phyloP scores from a whole-genome alignment of 441 rosid species.

The Isatis lusitanica region DNA sequence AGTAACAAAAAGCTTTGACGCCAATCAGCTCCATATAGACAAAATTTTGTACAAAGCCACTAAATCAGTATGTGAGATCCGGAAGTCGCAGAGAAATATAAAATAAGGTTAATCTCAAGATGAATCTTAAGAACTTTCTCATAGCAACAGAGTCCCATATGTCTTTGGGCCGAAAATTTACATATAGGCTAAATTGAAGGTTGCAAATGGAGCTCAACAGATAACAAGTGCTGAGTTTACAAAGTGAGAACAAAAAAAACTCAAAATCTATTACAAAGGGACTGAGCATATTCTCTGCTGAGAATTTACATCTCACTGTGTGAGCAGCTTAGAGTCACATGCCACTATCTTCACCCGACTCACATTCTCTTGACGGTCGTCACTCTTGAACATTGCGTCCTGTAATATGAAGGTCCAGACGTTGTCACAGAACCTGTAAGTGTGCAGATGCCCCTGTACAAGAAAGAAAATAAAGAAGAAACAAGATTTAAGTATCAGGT shows the following conservation, averaged over 20 bases:
- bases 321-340: constrained; percentile 89
- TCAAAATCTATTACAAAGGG: constrained; percentile 37
- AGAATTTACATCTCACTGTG: constrained; percentile 50
- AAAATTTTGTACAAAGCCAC: neutral
- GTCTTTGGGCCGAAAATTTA: constrained; percentile 27
- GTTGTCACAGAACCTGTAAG: constrained; percentile 97
- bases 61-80: neutral
- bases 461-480: neutral
- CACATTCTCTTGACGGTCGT: constrained; percentile 62
- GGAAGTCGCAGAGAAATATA: neutral
- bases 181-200: constrained; percentile 31
- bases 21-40: neutral
- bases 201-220: constrained; percentile 35
- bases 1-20: neutral
- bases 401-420: constrained; percentile 98
- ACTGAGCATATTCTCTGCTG: constrained; percentile 7
- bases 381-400: constrained; percentile 67
- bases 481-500: constrained; percentile 1
- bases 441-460: constrained; percentile 91
- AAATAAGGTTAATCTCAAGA: neutral
- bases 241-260: constrained; percentile 19
- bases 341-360: constrained; percentile 92
- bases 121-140: constrained; percentile 20
- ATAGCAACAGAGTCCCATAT: constrained; percentile 26
- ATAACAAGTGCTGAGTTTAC: constrained; percentile 34